A percentile compares a stretch with the other conserved stretches of the same genome.
These are phyloP conservation scores for Sporothrix luriei DNA, from an alignment of 2,329 filamentous ascomycete genomes.

Conservation along the genomic window DNA sequence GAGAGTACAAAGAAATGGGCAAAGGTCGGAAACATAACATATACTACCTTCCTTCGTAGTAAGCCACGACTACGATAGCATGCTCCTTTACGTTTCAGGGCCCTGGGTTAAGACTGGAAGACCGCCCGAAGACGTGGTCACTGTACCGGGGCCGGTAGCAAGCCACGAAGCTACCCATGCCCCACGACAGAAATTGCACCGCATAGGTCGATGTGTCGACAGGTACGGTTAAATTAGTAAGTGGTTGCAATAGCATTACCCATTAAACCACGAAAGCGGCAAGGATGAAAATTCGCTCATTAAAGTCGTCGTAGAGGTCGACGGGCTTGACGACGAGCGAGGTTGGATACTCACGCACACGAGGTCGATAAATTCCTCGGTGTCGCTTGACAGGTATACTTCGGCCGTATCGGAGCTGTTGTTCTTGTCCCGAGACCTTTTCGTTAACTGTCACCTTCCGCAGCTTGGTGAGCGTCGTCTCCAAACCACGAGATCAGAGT, in stretches of 20 bases:
- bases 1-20: background rate
- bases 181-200: conserved; percentile 42
- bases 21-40: conserved; percentile 4
- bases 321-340: conserved; percentile 43
- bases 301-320: conserved; percentile 42
- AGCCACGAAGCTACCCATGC: conserved; percentile 41
- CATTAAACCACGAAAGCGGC: conserved; percentile 42
- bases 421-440: background rate
- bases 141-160: conserved; percentile 39
- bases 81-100: conserved; percentile 45
- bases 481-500: background rate
- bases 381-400: conserved; percentile 38
- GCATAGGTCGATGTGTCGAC: conserved; percentile 39
- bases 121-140: conserved; percentile 39
- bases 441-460: background rate
- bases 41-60: conserved; percentile 41
- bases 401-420: background rate
- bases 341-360: conserved; percentile 41
- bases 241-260: conserved; percentile 41
- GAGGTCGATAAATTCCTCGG: conserved; percentile 42
- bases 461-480: background rate
- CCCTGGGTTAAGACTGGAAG: conserved; percentile 42
- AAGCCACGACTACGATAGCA: conserved; percentile 42
- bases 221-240: conserved; percentile 44
- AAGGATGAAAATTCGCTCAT: conserved; percentile 42